phyloP scores from a whole-genome alignment of 768 basidiomycete genomes.

The Pulveroboletus sp. region DNA sequence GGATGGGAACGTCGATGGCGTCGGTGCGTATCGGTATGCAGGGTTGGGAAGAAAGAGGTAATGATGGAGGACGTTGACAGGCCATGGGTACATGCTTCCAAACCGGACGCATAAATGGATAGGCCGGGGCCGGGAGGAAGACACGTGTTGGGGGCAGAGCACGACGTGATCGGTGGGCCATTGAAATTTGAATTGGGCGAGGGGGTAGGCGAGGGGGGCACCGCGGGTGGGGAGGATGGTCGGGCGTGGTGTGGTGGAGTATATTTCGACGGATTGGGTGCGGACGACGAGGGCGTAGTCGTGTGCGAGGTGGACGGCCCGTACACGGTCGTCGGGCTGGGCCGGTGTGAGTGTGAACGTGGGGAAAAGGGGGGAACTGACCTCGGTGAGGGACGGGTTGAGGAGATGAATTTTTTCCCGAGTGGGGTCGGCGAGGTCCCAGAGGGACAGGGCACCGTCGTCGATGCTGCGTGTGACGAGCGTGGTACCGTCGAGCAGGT shows the following conservation, averaged over 20 bases:
- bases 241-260: slow-evolving; percentile 30
- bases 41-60: slow-evolving; percentile 49
- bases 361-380: slow-evolving; percentile 3
- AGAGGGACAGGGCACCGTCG: slow-evolving; percentile 33
- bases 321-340: slow-evolving; percentile 36
- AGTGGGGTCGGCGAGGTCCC: slow-evolving; percentile 33
- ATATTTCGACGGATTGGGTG: slow-evolving; percentile 40
- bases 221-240: slow-evolving; percentile 14
- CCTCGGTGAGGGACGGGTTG: slow-evolving; percentile 34
- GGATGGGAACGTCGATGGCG: not conserved
- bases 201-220: slow-evolving; percentile 37
- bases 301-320: slow-evolving; percentile 42
- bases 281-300: slow-evolving; percentile 48
- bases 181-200: slow-evolving; percentile 47
- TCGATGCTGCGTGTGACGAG: slow-evolving; percentile 37
- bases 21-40: slow-evolving; percentile 25
- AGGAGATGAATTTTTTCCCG: slow-evolving; percentile 33
- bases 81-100: slow-evolving; percentile 62
- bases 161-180: slow-evolving; percentile 57
- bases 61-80: slow-evolving; percentile 66
- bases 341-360: not conserved
- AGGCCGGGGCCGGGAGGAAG: slow-evolving; percentile 14
- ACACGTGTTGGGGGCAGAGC: slow-evolving; percentile 32
- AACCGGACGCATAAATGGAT: slow-evolving; percentile 60
- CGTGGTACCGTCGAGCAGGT: slow-evolving; percentile 35